Evolutionary conservation across 805 yeast genomes (phyloP), one percentile per base, ranked within the genome.

Genomic region (Cyberlindnera mississippiensis): DNA sequence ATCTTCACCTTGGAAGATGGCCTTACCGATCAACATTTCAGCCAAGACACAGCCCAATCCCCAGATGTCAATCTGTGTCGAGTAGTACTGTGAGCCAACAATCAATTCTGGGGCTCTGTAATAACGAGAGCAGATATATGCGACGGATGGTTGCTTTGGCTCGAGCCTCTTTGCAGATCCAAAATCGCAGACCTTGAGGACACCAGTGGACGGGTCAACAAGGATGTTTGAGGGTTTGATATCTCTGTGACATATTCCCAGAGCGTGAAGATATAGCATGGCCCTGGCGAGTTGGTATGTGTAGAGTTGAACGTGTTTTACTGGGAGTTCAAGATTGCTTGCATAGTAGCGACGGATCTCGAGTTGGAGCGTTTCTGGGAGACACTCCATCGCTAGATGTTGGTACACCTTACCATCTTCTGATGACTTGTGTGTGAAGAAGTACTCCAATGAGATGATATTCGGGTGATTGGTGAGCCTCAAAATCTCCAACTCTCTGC

Each of bases 31-130:
- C 42, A 84, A 73, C 86, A 93, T 82, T 65, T 93, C 99, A 12
- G 97, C 96, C 46, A 93, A 68, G 28, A 93, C 96, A 68, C 99
- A 91, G 1, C 98, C 99, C 45, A 91, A 70, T 14, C 97, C 96
- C 99, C 99, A 93, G 56, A 90, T 84, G 63, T 93, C 99, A 45
- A 93, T 91, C 57, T 89, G 86, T 3, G 95, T 82, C 4, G 95
- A 79, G 62, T 93, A 93, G 29, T 82, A 75, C 45, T 90, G 78
- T 53, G 89, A 84, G 2, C 99, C 99, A 41, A 93, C 80, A 58
- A 93, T 85, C 46, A 93, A 74, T 63, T 93, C 99, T 1, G 99
- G 99, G 1, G 98, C 95, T 53, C 97, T 76, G 65, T 90, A 90
- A 63, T 89, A 93, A 56, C 99, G 79, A 18, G 96, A 88, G 64